Evolutionary conservation across 257 asterid species (phyloP).

Genomic region (Fraxinus anomala): DNA sequence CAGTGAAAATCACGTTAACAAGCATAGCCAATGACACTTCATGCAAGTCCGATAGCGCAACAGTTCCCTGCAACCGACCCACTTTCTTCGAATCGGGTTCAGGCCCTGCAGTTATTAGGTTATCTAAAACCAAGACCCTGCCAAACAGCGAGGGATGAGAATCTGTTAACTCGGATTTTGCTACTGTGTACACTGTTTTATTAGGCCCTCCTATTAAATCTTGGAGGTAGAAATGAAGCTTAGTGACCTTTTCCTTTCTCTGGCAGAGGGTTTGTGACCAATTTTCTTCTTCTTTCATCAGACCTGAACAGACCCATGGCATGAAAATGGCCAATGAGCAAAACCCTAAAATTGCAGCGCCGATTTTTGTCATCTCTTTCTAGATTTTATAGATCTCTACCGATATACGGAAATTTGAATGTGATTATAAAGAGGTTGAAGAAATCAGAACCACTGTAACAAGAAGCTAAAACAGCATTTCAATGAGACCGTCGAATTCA

Average conservation of each 20-base stretch:
- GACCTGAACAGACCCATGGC: neutral
- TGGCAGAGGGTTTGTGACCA: neutral
- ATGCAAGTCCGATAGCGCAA: constrained; percentile 34
- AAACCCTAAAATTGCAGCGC: neutral
- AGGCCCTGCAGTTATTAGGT: constrained; percentile 30
- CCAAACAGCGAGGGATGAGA: no score
- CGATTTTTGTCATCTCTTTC: neutral
- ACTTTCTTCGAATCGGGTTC: constrained; percentile 22
- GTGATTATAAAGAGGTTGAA: neutral
- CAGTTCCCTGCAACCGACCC: constrained; percentile 41
- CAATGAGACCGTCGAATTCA: no score
- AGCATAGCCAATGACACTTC: constrained; percentile 30
- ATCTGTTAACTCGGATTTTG: constrained; percentile 22
- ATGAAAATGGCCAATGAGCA: neutral
- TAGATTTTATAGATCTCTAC: neutral
- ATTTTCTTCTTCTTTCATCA: neutral
- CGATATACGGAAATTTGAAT: neutral
- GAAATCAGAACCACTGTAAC: no score
- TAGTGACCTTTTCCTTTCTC: constrained; percentile 13
- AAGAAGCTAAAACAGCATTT: no score
- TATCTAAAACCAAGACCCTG: constrained; percentile 19
- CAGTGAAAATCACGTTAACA: constrained; percentile 32
- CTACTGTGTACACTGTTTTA: constrained; percentile 25
- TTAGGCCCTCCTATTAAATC: constrained; percentile 28
- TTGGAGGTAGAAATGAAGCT: constrained; percentile 37